Percentiles rank a stretch among this genome's conserved stretches.
phyloP scores from a whole-genome alignment of 345 rosid species.

The Acer yangbiense region DNA sequence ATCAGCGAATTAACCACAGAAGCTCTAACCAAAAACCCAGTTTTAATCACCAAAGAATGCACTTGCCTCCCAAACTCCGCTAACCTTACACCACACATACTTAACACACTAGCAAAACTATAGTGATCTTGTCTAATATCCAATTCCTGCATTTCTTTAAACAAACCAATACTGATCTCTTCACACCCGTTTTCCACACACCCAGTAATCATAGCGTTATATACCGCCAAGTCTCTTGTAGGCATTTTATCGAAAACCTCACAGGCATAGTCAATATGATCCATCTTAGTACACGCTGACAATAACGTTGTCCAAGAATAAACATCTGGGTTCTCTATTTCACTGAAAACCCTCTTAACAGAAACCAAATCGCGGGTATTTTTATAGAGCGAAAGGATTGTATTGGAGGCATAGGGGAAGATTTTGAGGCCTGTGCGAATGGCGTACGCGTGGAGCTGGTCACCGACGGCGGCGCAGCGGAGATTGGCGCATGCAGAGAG shows the following conservation, averaged over 20 bases:
- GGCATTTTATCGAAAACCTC: conserved; percentile 62
- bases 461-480: conserved; percentile 42
- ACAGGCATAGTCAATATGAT: conserved; percentile 48
- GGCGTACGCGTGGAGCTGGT: conserved; percentile 60
- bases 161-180: conserved; percentile 48
- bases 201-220: conserved; percentile 85
- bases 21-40: conserved; percentile 44
- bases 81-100: conserved; percentile 44
- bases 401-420: conserved; percentile 55
- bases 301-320: conserved; percentile 72
- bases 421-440: conserved; percentile 46
- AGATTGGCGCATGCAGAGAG: conserved; percentile 59
- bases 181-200: conserved; percentile 51
- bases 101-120: conserved; percentile 67
- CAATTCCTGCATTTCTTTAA: conserved; percentile 54
- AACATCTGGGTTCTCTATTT: conserved; percentile 60
- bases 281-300: conserved; percentile 48
- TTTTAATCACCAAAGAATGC: conserved; percentile 58
- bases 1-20: conserved; percentile 68
- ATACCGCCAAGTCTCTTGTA: conserved; percentile 41
- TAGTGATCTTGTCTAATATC: conserved; percentile 64
- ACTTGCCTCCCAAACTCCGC: conserved; percentile 62
- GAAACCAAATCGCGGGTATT: conserved; percentile 40
- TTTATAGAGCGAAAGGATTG: conserved; percentile 64
- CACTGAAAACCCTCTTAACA: conserved; percentile 46